These are phyloP conservation scores for Litsea cubeba DNA, from an alignment of 164 flowering plant genomes.

Conservation along the genomic window DNA sequence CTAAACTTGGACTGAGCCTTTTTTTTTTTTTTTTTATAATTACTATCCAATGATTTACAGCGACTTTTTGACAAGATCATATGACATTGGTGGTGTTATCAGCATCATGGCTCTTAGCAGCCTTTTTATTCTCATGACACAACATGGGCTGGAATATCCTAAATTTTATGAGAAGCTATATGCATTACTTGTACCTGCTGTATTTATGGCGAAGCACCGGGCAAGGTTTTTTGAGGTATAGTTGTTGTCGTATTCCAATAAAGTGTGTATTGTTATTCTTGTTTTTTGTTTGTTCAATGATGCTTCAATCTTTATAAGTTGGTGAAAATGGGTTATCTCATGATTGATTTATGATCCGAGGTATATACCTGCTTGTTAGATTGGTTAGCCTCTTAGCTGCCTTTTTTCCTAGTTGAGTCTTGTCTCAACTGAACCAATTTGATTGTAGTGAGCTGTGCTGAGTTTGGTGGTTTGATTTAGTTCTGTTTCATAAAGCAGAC, in stretches of 20 bases:
- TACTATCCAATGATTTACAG: slow-evolving; percentile 41
- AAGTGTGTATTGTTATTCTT: background rate
- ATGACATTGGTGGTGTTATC: slow-evolving; percentile 93
- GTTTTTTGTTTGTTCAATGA: background rate
- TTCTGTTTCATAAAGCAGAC: background rate
- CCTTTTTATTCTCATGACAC: slow-evolving; percentile 81
- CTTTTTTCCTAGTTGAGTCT: background rate
- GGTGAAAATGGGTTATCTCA: background rate
- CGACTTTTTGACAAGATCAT: slow-evolving; percentile 91
- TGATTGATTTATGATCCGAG: background rate
- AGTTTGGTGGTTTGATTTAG: background rate
- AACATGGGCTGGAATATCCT: slow-evolving; percentile 89
- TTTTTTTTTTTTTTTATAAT: background rate
- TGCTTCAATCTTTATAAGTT: background rate
- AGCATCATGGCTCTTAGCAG: slow-evolving; percentile 98
- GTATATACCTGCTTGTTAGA: background rate
- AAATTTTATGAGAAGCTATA: slow-evolving; percentile 92
- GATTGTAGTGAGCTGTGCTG: background rate
- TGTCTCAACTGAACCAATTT: background rate
- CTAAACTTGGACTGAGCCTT: slow-evolving; percentile 10
- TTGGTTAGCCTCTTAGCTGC: background rate
- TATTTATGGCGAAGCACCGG: slow-evolving; percentile 85
- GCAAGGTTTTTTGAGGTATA: slow-evolving; percentile 83
- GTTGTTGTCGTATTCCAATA: background rate
- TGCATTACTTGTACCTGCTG: slow-evolving; percentile 68